Base-by-base conservation (phyloP, 2,329 filamentous ascomycete genomes). In the Neofusicoccum cordaticola region DNA sequence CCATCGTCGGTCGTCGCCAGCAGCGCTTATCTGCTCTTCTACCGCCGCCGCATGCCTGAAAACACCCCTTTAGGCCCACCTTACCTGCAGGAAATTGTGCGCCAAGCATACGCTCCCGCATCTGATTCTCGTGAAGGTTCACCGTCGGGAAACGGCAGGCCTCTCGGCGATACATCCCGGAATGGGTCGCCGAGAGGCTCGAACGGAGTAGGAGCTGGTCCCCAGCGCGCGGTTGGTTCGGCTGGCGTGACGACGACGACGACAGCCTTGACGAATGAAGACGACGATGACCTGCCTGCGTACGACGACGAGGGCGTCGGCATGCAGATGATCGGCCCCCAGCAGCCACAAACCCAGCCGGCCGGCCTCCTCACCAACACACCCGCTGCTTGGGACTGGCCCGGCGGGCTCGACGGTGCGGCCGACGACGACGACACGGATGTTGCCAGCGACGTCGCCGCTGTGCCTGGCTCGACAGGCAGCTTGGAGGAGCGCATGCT, bases 11-110 rank as follows among this genome's bases (percentile, higher is more conserved):
- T 92, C 8, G 86, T 96, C 4, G 90, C 91, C 4, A 79, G 86
- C 15, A 89, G 90, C 19, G 95, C 95, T 0, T 99, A 99, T 77
- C 85, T 99, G 11, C 84, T 99, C 39, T 99, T 99, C 82, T 99
- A 99, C 80, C 91, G 95, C 45, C 90, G 95, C 65, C 90, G 92
- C 68, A 31, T 31, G n/a, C 92, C 92, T 4, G 83, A 85, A 7
- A 31, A 31, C 39, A 79, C 78, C 67, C 90, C 92, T 67, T 86
- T 99, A 69, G 95, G 95, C 65, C 93, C 93, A 31, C 84, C 88
- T 50, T 85, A 85, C 60, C 88, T 97, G 66, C 85, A 88, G 69
- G 82, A 88, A 68, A 87, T 97, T 57, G 82, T 91, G 62, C 85
- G 88, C 61, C 82, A 84, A 63, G 90, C 85, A 72, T 83, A 84